These are phyloP conservation scores for Pichia eremophila DNA, from an alignment of 805 yeast species.

Conservation along the genomic window DNA sequence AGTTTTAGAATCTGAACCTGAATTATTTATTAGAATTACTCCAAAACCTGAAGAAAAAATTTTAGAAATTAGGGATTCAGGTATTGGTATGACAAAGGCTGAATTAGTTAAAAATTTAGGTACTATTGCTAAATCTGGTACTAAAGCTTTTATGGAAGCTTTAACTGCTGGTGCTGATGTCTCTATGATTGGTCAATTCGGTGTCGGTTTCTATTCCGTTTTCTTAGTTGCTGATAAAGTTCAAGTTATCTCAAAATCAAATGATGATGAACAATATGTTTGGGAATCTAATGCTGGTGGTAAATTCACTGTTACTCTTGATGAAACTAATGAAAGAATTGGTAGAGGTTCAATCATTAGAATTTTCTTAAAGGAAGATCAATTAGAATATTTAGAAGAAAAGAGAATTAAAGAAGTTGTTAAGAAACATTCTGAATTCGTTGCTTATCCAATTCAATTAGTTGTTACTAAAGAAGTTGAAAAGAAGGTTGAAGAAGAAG, in stretches of 20 bases:
- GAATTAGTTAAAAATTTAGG: constrained; percentile 98
- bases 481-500: constrained; percentile 86
- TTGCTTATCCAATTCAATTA: constrained; percentile 97
- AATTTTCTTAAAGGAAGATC: constrained; percentile 97
- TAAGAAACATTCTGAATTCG: constrained; percentile 98
- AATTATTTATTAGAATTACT: constrained; percentile 92
- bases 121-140: constrained; percentile 99
- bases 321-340: constrained; percentile 74
- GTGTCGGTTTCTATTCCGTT: constrained; percentile 99
- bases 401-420: constrained; percentile 99
- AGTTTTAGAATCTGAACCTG: constrained; percentile 89
- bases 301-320: constrained; percentile 92
- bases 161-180: constrained; percentile 99
- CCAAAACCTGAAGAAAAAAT: constrained; percentile 93
- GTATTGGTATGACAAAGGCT: constrained; percentile 99
- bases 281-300: constrained; percentile 99
- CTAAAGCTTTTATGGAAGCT: constrained; percentile 99
- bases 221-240: constrained; percentile 99
- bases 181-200: constrained; percentile 99
- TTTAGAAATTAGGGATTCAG: constrained; percentile 96
- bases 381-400: constrained; percentile 97
- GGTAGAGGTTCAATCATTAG: constrained; percentile 94
- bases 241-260: constrained; percentile 96
- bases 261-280: constrained; percentile 98
- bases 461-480: constrained; percentile 98